Evolutionary conservation across 371 early-diverging fungal species (phyloP).

Genomic region (Rhizopus sp.): DNA sequence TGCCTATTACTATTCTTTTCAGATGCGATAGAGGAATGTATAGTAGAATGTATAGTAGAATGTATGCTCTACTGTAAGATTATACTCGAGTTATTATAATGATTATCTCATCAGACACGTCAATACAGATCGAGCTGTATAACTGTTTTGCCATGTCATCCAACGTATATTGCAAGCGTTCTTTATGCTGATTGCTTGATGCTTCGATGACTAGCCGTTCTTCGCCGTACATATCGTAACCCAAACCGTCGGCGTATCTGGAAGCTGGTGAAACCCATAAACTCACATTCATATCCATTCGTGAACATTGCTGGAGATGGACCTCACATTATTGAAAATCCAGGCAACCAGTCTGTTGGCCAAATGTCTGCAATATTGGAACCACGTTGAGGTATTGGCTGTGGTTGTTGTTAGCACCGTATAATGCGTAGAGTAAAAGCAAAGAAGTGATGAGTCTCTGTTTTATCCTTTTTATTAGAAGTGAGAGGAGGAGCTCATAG

Average conservation of each 20-base stretch:
- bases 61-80: too few species aligned
- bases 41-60: too few species aligned
- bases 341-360: constrained; percentile 10
- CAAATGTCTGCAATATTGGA: constrained; percentile 12
- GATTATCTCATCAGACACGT: too few species aligned
- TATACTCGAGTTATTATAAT: too few species aligned
- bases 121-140: constrained; percentile 5
- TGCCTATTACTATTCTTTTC: too few species aligned
- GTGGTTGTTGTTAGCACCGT: too few species aligned
- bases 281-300: constrained; percentile 1
- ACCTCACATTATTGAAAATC: constrained; percentile 12
- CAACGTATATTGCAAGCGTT: constrained; percentile 6
- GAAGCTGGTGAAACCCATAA: constrained; percentile 4
- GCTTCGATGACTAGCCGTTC: constrained; percentile 14
- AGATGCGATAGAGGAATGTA: too few species aligned
- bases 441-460: too few species aligned
- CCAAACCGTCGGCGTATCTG: constrained; percentile 8
- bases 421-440: too few species aligned
- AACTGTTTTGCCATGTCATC: constrained; percentile 10
- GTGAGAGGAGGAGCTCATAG: too few species aligned
- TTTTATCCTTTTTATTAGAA: too few species aligned
- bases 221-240: constrained; percentile 6
- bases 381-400: too few species aligned
- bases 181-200: constrained; percentile 7
- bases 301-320: neutral